Conservation (phyloP, 1,139 yeast species). For the Blastobotrys aristatus region DNA sequence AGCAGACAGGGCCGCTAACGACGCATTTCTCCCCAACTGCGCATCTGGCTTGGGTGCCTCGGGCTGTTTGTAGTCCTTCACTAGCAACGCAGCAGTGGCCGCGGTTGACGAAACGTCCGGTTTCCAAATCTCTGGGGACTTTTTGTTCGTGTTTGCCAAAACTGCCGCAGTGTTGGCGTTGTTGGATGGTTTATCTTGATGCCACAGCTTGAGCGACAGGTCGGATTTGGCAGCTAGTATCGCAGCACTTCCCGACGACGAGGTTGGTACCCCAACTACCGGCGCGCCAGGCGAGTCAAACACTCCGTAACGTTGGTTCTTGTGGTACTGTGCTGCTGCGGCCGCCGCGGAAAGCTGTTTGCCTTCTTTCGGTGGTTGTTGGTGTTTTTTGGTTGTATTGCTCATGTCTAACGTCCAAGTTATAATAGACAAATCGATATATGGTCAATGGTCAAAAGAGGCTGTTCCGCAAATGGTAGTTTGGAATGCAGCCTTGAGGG, state of each 20-base stretch:
- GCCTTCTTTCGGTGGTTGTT: neutral
- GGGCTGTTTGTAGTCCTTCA: constrained; percentile 30
- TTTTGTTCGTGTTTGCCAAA: constrained; percentile 30
- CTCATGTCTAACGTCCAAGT: too few species aligned
- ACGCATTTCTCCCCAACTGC: constrained; percentile 22
- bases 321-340: constrained; percentile 48
- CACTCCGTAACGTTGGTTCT: constrained; percentile 69
- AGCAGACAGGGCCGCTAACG: constrained; percentile 30
- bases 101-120: constrained; percentile 36
- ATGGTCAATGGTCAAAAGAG: too few species aligned
- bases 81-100: constrained; percentile 47
- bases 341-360: constrained; percentile 23
- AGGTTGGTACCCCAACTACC: constrained; percentile 57
- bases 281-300: constrained; percentile 66
- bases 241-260: constrained; percentile 36
- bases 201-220: constrained; percentile 36
- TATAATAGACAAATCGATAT: too few species aligned
- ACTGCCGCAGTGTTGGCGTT: constrained; percentile 39
- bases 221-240: constrained; percentile 34
- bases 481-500: too few species aligned
- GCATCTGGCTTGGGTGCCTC: constrained; percentile 6
- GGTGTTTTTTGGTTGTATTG: neutral
- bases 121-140: constrained; percentile 32
- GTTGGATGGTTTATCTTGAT: constrained; percentile 27
- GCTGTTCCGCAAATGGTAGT: too few species aligned